Evolutionary conservation across 805 yeast genomes (phyloP).

Genomic region (Wickerhamomyces subpelliculosus): DNA sequence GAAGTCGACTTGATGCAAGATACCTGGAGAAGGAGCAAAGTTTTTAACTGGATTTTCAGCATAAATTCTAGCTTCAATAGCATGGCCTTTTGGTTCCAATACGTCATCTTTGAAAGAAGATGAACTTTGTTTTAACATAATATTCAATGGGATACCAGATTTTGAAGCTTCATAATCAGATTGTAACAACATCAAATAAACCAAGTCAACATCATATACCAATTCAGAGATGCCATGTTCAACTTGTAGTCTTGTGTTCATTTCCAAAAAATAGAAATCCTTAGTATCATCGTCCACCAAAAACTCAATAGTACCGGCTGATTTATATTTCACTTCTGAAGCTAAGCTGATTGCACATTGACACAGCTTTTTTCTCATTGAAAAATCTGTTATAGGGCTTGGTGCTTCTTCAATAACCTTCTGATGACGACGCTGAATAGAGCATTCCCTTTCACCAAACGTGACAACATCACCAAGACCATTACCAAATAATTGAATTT

Average conservation of each 20-base stretch:
- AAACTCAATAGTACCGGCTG: slow-evolving; percentile 26
- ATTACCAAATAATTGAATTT: slow-evolving; percentile 24
- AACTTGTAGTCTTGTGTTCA: slow-evolving; percentile 25
- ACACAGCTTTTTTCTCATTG: slow-evolving; percentile 14
- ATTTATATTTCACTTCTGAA: slow-evolving; percentile 17
- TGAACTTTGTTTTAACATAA: slow-evolving; percentile 3
- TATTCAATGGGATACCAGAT: slow-evolving; percentile 1
- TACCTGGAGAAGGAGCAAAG: slow-evolving; percentile 24
- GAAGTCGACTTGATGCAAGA: slow-evolving; percentile 18
- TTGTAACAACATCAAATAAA: slow-evolving; percentile 21
- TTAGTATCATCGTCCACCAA: slow-evolving; percentile 22
- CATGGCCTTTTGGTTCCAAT: slow-evolving; percentile 21
- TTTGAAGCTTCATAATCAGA: slow-evolving; percentile 18
- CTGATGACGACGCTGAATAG: slow-evolving; percentile 26
- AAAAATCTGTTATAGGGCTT: slow-evolving; percentile 17
- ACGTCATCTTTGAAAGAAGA: slow-evolving; percentile 7
- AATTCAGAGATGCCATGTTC: slow-evolving; percentile 25
- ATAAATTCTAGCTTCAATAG: slow-evolving; percentile 23
- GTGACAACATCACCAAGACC: slow-evolving; percentile 22
- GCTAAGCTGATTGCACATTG: slow-evolving; percentile 18
- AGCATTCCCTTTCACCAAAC: slow-evolving; percentile 25
- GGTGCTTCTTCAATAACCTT: slow-evolving; percentile 25
- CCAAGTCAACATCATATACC: slow-evolving; percentile 20
- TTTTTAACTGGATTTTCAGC: slow-evolving; percentile 22
- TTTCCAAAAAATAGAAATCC: slow-evolving; percentile 20